Evolutionary conservation across 2,329 filamentous ascomycete species (phyloP).

Genomic region (Bisporella sp.): DNA sequence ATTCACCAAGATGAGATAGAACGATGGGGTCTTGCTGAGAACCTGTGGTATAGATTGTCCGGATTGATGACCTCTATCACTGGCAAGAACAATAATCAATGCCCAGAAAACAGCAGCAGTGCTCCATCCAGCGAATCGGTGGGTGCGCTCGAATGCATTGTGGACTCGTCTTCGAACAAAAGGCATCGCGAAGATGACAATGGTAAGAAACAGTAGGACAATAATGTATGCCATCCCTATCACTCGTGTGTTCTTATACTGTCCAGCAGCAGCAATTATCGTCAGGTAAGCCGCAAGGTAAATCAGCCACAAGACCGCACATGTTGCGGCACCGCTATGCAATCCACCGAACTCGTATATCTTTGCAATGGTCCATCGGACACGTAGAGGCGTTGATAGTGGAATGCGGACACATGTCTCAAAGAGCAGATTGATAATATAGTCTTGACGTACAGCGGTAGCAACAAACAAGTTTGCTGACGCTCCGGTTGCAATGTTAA

Average conservation of each 20-base stretch:
- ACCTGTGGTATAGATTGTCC: constrained; percentile 21
- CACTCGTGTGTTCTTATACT: constrained; percentile 26
- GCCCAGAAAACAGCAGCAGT: constrained; percentile 59
- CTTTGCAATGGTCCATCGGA: constrained; percentile 40
- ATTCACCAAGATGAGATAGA: constrained; percentile 59
- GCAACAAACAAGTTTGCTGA: constrained; percentile 31
- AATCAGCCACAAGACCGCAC: constrained; percentile 40
- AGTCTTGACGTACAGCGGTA: constrained; percentile 46
- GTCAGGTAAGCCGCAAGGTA: constrained; percentile 30
- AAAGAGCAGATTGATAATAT: constrained; percentile 45
- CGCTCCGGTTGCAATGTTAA: constrained; percentile 2
- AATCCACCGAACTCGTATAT: constrained; percentile 47
- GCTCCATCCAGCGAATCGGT: constrained; percentile 69
- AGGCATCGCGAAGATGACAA: constrained; percentile 59
- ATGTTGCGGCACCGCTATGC: constrained; percentile 43
- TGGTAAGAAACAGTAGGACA: constrained; percentile 47
- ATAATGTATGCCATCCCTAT: constrained; percentile 46
- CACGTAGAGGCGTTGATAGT: constrained; percentile 36
- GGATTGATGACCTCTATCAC: constrained; percentile 28
- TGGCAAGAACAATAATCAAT: constrained; percentile 50
- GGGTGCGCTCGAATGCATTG: constrained; percentile 62
- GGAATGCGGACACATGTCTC: constrained; percentile 38
- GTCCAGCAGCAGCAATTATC: not conserved
- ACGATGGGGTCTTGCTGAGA: constrained; percentile 40
- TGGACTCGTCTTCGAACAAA: constrained; percentile 54